Percentiles rank a stretch among this genome's conserved stretches.
These are phyloP conservation scores for Cercospora berteroae DNA, from an alignment of 2,329 filamentous ascomycete species.

Conservation along the genomic window DNA sequence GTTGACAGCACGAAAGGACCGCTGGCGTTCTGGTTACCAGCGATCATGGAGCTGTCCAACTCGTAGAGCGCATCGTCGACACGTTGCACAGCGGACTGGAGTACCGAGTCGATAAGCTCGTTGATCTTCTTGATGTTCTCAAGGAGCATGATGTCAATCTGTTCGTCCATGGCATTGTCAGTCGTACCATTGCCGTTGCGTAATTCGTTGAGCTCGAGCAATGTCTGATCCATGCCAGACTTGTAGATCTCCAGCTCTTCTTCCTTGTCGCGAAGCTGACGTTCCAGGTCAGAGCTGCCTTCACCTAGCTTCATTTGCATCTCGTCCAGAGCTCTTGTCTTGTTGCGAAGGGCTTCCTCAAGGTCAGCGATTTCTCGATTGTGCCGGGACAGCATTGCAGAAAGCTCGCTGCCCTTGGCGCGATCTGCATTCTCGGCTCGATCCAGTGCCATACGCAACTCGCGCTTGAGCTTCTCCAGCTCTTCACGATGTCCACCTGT, in stretches of 20 bases:
- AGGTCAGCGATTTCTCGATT: slow-evolving; percentile 96
- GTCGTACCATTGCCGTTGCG: slow-evolving; percentile 61
- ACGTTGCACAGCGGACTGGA: slow-evolving; percentile 87
- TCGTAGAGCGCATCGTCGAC: slow-evolving; percentile 97
- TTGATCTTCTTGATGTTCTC: slow-evolving; percentile 90
- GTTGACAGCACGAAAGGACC: slow-evolving; percentile 93
- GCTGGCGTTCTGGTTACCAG: slow-evolving; percentile 96
- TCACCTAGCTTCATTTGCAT: slow-evolving; percentile 74
- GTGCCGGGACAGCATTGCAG: slow-evolving; percentile 90
- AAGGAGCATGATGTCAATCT: slow-evolving; percentile 85
- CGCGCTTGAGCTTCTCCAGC: slow-evolving; percentile 88
- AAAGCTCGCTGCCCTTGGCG: slow-evolving; percentile 91
- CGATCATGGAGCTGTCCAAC: slow-evolving; percentile 95
- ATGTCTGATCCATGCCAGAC: slow-evolving; percentile 92
- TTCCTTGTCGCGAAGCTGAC: slow-evolving; percentile 86
- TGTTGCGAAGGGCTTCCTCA: slow-evolving; percentile 84
- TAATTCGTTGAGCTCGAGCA: slow-evolving; percentile 88
- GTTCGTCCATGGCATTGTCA: slow-evolving; percentile 79
- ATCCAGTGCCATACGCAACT: slow-evolving; percentile 87
- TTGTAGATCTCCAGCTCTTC: slow-evolving; percentile 98
- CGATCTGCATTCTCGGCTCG: slow-evolving; percentile 88
- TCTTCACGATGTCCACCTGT: slow-evolving; percentile 87
- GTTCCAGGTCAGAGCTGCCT: slow-evolving; percentile 80
- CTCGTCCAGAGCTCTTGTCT: slow-evolving; percentile 83
- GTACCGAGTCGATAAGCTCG: slow-evolving; percentile 93